phyloP scores from a whole-genome alignment of 352 stramenopile species.

The Phytophthora hibernalis region DNA sequence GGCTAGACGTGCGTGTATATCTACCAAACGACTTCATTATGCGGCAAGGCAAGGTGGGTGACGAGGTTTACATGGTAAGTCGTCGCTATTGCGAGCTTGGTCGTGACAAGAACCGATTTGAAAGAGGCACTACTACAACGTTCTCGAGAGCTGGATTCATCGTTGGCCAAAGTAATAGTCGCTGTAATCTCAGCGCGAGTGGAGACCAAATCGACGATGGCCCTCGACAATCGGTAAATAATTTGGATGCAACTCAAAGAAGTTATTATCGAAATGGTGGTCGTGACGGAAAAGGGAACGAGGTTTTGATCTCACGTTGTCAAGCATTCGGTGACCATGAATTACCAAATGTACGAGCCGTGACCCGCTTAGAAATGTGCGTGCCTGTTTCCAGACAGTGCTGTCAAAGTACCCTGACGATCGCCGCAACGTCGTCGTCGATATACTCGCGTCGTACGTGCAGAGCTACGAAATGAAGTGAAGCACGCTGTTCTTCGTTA shows the following conservation, averaged over 20 bases:
- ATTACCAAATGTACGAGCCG: conserved; percentile 54
- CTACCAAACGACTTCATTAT: conserved; percentile 81
- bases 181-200: neutral
- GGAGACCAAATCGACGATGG: conserved; percentile 16
- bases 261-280: conserved; percentile 23
- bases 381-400: conserved; percentile 48
- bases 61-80: conserved; percentile 80
- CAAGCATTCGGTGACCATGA: conserved; percentile 61
- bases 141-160: conserved; percentile 11
- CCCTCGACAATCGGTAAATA: conserved; percentile 24
- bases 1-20: conserved; percentile 68
- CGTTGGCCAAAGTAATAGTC: conserved; percentile 15
- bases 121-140: conserved; percentile 34
- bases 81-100: conserved; percentile 59
- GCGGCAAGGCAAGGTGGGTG: conserved; percentile 57
- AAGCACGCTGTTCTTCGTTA: conserved; percentile 31
- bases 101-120: conserved; percentile 33
- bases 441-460: conserved; percentile 44
- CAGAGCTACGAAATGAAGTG: conserved; percentile 35
- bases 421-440: conserved; percentile 34
- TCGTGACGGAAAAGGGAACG: conserved; percentile 8
- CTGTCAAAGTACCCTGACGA: conserved; percentile 45
- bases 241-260: conserved; percentile 31
- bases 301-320: conserved; percentile 28
- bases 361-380: conserved; percentile 65